Evolutionary conservation across 305 asterid genomes (phyloP), one percentile per base, ranked within the genome.

Genomic region (Rubia peregrina): DNA sequence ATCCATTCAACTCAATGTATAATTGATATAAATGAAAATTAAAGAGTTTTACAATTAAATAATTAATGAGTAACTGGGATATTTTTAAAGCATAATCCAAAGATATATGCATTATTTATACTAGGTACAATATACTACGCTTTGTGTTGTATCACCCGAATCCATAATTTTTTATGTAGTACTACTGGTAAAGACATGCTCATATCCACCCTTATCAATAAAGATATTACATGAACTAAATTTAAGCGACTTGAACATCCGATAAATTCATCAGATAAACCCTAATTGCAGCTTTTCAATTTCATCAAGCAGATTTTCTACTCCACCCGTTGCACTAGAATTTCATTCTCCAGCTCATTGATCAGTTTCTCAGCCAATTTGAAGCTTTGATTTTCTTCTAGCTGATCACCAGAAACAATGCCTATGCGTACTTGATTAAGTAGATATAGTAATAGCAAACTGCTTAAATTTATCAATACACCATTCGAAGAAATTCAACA

Each of bases 261-360:
- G 85, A 83, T 88, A 88, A 62, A 91, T 88, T 3, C 36, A 30
- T 30, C 36, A 30, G 36, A 30, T 30, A 30, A 30, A 30, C 64
- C 91, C 84, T 75, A 81, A 73, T 64, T 95, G 83, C 80, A 91
- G 83, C 66, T 89, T 81, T 74, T 85, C 95, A 21, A 91, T 88
- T 83, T 91, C 97, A 67, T 89, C 91, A 74, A 91, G 73, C 70
- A 91, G 64, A 55, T 89, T 73, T 48, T 91, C 98, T 53, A 76
- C 81, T 91, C 98, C 9, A 89, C 89, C 81, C 91, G 96, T 76
- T 88, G 98, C 84, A 89, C 95, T 38, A 91, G 91, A 68, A 79
- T 89, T 73, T 88, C 96, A 9, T 80, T 82, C 85, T 91, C 95
- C 71, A 93, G 86, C 79, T 88, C 91, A 2, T 91, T 77, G 41